Conservation (phyloP, 1,284 basidiomycete genomes). For the Ceratobasidium papillatum region DNA sequence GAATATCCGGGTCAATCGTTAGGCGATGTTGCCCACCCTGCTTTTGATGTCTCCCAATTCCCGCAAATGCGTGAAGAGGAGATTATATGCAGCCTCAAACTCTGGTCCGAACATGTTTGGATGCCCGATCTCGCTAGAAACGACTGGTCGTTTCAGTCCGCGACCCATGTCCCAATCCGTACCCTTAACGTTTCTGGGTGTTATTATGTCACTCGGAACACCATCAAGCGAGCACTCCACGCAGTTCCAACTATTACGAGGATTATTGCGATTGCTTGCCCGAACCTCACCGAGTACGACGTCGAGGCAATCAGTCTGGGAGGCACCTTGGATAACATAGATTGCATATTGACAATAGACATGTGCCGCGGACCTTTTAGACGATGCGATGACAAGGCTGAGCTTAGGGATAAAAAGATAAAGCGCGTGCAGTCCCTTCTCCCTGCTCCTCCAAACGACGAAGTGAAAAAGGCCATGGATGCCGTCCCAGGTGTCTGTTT, state of each 20-base stretch:
- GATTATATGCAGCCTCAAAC: slow-evolving; percentile 20
- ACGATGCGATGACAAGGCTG: neutral
- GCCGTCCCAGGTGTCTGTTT: slow-evolving; percentile 6
- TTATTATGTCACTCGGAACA: slow-evolving; percentile 27
- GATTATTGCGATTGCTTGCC: slow-evolving; percentile 27
- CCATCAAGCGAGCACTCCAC: slow-evolving; percentile 3
- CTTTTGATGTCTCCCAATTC: slow-evolving; percentile 27
- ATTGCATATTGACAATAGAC: slow-evolving; percentile 20
- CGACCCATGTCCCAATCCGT: slow-evolving; percentile 2
- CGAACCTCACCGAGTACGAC: slow-evolving; percentile 2
- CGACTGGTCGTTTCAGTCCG: neutral
- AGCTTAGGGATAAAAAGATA: neutral
- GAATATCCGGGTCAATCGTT: slow-evolving; percentile 5
- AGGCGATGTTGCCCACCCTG: slow-evolving; percentile 32
- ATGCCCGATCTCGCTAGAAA: slow-evolving; percentile 4
- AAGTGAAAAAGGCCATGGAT: neutral
- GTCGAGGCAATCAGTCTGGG: slow-evolving; percentile 1
- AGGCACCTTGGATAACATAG: slow-evolving; percentile 20
- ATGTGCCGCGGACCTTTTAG: neutral
- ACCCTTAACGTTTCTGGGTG: slow-evolving; percentile 30
- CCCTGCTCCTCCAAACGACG: slow-evolving; percentile 15
- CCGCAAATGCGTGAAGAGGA: neutral
- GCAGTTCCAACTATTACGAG: slow-evolving; percentile 23
- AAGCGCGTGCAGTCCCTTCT: neutral
- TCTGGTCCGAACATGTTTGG: slow-evolving; percentile 25